Evolutionary conservation across 805 yeast genomes (phyloP), one percentile per base, ranked within the genome.

Genomic region (Teunomyces pallodes): DNA sequence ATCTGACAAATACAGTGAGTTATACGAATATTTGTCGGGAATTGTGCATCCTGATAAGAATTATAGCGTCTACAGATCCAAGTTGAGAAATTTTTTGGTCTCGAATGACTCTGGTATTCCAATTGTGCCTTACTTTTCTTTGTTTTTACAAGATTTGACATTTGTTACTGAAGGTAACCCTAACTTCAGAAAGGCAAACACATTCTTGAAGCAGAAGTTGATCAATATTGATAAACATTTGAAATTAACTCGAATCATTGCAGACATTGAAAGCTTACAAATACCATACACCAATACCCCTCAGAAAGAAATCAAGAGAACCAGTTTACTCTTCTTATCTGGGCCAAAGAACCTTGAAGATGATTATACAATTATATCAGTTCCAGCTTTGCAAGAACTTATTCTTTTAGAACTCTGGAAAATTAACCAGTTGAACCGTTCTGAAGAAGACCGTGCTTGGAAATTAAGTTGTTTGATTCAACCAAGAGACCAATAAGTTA

Each of bases 161-260:
- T 86, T 87, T 67, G 81, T 86, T n/a, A 78, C 83, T 45, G 95
- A 87, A 55, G 92, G 94, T n/a, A 87, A 87, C 60, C 77, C 86
- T 35, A 84, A 81, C 56, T 83, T 71, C 61, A 73, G 91, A 60
- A 79, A 74, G 51, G 83, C 85, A 4, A 80, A 82, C 51, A 77
- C 71, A 5, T 80, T 80, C 57, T 69, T 81, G 57, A 75, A 75
- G 52, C 81, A 80, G 57, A 80, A 79, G 56, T 70, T 85, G 53
- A 80, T 87, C 58, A 86, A 87, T 59, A 79, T 87, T 53, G 94
- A 86, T 61, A 87, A 87, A 61, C 84, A 84, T 59, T 74, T 77
- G 64, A 84, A 82, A 60, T 77, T 84, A 43, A 82, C 90, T 5
- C 72, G 83, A 48, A 79, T 85, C 33, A 75, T 86, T 45, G 79